A percentile compares a stretch with the other conserved stretches of the same genome.
Evolutionary conservation across 371 early-diverging fungal genomes (phyloP).

Genomic region (Mortierella sp.): DNA sequence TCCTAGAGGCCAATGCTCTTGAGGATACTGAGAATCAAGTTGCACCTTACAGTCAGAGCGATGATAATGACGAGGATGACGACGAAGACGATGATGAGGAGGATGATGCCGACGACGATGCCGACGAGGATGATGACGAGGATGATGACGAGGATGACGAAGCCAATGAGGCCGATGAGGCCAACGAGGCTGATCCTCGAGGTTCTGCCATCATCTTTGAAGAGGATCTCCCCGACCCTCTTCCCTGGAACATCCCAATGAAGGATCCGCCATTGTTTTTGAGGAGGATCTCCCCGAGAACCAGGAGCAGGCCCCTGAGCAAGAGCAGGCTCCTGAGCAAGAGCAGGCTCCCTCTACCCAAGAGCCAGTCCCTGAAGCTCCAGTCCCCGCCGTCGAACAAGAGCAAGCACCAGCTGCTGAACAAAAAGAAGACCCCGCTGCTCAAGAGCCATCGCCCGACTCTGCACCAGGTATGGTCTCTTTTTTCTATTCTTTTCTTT

Average conservation of each 20-base stretch:
- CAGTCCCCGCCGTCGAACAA: neutral
- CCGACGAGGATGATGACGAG: neutral
- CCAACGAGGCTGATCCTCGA: neutral
- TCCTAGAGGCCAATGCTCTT: constrained; percentile 16
- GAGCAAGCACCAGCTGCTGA: constrained; percentile 9
- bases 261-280: neutral
- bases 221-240: neutral
- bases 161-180: neutral
- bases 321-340: neutral
- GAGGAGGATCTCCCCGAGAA: constrained; percentile 4
- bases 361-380: neutral
- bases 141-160: constrained; percentile 15
- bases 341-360: neutral
- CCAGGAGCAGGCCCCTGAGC: neutral
- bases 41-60: neutral
- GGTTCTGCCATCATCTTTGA: constrained; percentile 4
- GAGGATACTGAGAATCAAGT: neutral
- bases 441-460: neutral
- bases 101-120: neutral
- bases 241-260: no score
- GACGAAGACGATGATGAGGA: neutral
- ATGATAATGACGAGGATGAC: neutral
- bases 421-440: neutral
- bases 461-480: neutral
- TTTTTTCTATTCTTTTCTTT: neutral